Percentiles rank a stretch among this genome's conserved stretches.
These are phyloP conservation scores for Wickerhamomyces sp. DNA, from an alignment of 1,139 yeast genomes.

Conservation along the genomic window DNA sequence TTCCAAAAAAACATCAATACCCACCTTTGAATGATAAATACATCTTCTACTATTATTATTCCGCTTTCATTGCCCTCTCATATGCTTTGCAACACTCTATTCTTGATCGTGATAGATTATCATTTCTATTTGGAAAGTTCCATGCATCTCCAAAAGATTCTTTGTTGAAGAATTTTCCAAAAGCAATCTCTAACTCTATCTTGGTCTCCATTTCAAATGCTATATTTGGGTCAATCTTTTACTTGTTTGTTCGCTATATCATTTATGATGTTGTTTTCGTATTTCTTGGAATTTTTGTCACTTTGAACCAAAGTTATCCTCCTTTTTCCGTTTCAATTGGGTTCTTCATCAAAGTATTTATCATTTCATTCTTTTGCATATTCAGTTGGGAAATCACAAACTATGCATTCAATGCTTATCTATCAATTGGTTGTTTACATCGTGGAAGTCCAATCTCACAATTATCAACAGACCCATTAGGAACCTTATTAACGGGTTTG, in stretches of 20 bases:
- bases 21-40: constrained; percentile 61
- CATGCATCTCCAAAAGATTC: constrained; percentile 34
- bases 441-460: constrained; percentile 67
- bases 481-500: constrained; percentile 71
- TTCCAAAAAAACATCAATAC: constrained; percentile 43
- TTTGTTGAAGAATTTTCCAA: constrained; percentile 29
- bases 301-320: constrained; percentile 33
- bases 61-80: constrained; percentile 36
- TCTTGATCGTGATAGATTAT: constrained; percentile 57
- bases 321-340: constrained; percentile 35
- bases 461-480: constrained; percentile 66
- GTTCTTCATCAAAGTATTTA: constrained; percentile 33
- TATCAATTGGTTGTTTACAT: constrained; percentile 79
- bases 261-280: constrained; percentile 38
- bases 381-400: constrained; percentile 60
- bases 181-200: constrained; percentile 34
- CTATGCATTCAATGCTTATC: constrained; percentile 63
- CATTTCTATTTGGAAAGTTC: constrained; percentile 36
- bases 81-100: constrained; percentile 53
- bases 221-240: constrained; percentile 41
- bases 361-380: constrained; percentile 37
- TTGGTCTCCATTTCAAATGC: constrained; percentile 31
- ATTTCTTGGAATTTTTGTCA: constrained; percentile 25
- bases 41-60: constrained; percentile 45
- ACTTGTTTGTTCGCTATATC: constrained; percentile 37